These are phyloP conservation scores for Acacia crassicarpa DNA, from an alignment of 306 rosid genomes.

Conservation along the genomic window DNA sequence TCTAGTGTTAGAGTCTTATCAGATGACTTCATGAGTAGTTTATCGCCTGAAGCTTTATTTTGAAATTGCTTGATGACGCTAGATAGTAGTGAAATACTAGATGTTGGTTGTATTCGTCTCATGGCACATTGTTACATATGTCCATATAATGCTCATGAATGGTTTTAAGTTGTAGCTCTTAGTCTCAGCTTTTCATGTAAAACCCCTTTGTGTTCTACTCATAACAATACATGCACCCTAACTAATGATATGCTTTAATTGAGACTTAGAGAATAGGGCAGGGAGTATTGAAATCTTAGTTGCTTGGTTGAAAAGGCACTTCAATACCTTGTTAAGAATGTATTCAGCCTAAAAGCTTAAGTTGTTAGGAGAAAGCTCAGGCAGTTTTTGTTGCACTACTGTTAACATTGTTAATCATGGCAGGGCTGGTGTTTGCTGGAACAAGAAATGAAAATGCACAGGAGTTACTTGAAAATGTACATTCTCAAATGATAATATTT, in stretches of 20 bases:
- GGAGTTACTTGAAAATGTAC: too few species aligned
- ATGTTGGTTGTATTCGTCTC: not conserved
- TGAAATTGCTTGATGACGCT: not conserved
- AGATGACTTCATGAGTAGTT: not conserved
- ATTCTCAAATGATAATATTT: too few species aligned
- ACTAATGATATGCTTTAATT: not conserved
- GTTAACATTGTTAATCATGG: not conserved
- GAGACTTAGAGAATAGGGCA: not conserved
- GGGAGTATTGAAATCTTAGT: not conserved
- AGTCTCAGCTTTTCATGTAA: not conserved
- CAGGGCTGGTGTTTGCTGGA: constrained; percentile 95
- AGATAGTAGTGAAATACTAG: not conserved
- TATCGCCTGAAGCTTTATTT: not conserved
- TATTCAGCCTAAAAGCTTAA: not conserved
- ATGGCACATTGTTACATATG: not conserved
- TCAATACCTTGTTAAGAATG: not conserved
- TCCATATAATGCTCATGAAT: not conserved
- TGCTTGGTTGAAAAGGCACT: not conserved
- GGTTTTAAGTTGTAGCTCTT: not conserved
- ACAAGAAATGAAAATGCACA: constrained; percentile 81
- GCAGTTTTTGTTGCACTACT: not conserved
- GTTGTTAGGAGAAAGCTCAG: not conserved
- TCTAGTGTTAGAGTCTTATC: not conserved
- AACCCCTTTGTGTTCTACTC: not conserved
- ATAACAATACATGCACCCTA: not conserved